Evolutionary conservation across 129 eudicot species (phyloP).

Genomic region (Smallanthus sonchifolius): DNA sequence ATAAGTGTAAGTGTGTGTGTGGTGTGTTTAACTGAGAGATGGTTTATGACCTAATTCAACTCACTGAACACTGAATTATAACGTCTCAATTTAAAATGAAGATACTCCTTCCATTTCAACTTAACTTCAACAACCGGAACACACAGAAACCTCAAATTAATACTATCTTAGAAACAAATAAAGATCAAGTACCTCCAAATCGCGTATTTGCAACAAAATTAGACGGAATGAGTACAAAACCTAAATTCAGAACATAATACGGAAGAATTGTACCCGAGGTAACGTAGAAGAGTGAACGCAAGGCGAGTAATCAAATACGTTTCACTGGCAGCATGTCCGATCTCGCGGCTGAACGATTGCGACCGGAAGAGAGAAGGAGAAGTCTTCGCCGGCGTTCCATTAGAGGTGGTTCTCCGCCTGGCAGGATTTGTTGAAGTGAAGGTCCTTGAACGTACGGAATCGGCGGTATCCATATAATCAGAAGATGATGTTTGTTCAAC

Average conservation of each 20-base stretch:
- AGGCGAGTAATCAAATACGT: conserved; percentile 77
- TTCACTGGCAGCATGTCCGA: conserved; percentile 90
- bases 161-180: neutral
- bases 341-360: conserved; percentile 54
- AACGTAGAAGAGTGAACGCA: conserved; percentile 58
- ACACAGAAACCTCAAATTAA: neutral
- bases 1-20: neutral
- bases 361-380: conserved; percentile 31
- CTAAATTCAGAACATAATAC: neutral
- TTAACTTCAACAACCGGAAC: neutral
- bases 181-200: no score
- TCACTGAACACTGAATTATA: no score
- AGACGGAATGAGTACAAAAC: neutral
- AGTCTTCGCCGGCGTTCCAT: conserved; percentile 3
- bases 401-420: conserved; percentile 24
- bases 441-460: conserved; percentile 23
- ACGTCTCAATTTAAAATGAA: neutral
- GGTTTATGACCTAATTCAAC: neutral
- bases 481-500: conserved; percentile 1
- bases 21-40: neutral
- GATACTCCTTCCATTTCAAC: neutral
- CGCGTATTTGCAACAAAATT: neutral
- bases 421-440: neutral
- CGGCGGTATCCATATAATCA: neutral
- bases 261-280: conserved; percentile 60